Base-by-base conservation (phyloP, 768 basidiomycete species). In the Boletellus sp. region DNA sequence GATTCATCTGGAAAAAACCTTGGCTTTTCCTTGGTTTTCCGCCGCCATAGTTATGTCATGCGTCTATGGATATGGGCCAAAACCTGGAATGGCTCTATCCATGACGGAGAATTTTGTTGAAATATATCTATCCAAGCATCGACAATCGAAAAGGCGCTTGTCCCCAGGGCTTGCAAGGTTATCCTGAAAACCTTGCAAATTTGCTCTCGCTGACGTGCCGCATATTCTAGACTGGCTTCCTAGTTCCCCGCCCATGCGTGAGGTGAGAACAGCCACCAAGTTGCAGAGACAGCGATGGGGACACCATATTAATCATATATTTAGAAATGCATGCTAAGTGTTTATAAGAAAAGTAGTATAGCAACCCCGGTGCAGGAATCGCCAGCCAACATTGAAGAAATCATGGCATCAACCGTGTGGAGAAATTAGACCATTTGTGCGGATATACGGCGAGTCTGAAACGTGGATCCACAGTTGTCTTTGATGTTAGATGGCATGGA, bases 191-290 rank as follows among this genome's bases (percentile, higher is more conserved):
- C 6, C 16, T 26, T 3, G 16, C 13, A 24, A 9, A 15, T 13
- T n/a, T 1, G 10, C 11, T 31, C 11, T 34, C n/a, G 10, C 11
- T 37, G 17, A n/a, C 6, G 59, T 60, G 24, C 35, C 35, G 11
- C 13, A 35, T 35, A 10, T 52, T 8, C 52, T 53, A 56, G 67
- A 59, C n/a, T 76, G 74, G 72, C 53, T 73, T 42, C 74, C 75
- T 8, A 71, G 72, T 3, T 70, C 72, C 7, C 50, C 50, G 8
- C 65, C 74, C 54, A 70, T 72, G 56, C 60, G 59, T 31, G 58
- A 64, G 17, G 73, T 72, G 15, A 47, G 6, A 22, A 24, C 20
- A 1, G 57, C 50, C 1, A 23, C 15, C 9, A 16, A 37, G 11
- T 20, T 17, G 41, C 37, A 42, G 20, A 31, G 4, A 37, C 4